Conservation (phyloP, 495 filamentous ascomycete species). For the Hypoxylon lienhwacheense region DNA sequence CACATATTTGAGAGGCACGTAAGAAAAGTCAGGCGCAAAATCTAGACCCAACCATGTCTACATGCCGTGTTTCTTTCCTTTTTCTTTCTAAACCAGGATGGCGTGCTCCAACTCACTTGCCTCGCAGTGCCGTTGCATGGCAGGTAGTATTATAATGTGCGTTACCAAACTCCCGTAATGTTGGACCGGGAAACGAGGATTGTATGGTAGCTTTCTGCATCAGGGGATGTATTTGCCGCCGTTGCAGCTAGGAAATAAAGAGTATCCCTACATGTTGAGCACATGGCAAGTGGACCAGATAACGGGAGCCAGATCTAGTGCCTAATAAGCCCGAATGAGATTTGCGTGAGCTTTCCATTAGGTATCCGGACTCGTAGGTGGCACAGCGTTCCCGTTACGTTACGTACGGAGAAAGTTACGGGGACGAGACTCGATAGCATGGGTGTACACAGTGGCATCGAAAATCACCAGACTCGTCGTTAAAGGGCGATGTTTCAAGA, state of each 20-base stretch:
- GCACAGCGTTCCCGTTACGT: neutral
- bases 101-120: constrained; percentile 21
- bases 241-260: constrained; percentile 10
- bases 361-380: too few species aligned
- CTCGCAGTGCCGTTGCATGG: constrained; percentile 30
- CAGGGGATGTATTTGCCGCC: constrained; percentile 9
- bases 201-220: constrained; percentile 9
- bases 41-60: too few species aligned
- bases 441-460: neutral
- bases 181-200: constrained; percentile 14
- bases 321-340: too few species aligned
- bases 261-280: neutral
- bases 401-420: neutral
- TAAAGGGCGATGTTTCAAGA: constrained; percentile 6
- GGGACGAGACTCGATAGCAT: neutral
- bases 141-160: constrained; percentile 5
- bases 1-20: neutral
- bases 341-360: too few species aligned
- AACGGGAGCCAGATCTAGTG: too few species aligned
- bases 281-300: too few species aligned
- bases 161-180: constrained; percentile 11
- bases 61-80: neutral
- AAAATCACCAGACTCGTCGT: constrained; percentile 1
- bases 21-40: constrained; percentile 11
- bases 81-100: constrained; percentile 1